phyloP scores from a whole-genome alignment of 1,139 yeast species.

The Hyphopichia fennica region DNA sequence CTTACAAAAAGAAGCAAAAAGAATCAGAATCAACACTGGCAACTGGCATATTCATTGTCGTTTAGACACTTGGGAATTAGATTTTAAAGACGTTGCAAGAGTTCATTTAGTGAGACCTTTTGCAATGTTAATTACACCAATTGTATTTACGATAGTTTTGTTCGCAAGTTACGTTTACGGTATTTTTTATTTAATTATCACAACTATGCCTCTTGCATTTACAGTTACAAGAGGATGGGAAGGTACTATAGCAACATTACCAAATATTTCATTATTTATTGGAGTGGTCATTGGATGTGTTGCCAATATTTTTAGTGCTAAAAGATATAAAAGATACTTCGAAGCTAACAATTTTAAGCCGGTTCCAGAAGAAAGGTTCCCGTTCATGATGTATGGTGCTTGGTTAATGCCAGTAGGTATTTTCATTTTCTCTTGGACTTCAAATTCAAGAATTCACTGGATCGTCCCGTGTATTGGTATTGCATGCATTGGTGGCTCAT shows the following conservation, averaged over 20 bases:
- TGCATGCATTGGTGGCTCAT: slow-evolving; percentile 26
- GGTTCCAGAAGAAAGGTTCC: too few relatives aligned
- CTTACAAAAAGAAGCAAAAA: too few relatives aligned
- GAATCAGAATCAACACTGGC: too few relatives aligned
- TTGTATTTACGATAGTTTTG: slow-evolving; percentile 29
- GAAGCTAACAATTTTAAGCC: not conserved
- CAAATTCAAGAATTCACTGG: slow-evolving; percentile 29
- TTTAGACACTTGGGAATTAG: too few relatives aligned
- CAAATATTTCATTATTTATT: slow-evolving; percentile 20
- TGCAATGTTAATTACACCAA: slow-evolving; percentile 29
- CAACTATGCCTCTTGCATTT: slow-evolving; percentile 36
- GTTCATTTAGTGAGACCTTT: slow-evolving; percentile 16
- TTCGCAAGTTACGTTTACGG: slow-evolving; percentile 35
- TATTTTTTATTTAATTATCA: slow-evolving; percentile 33
- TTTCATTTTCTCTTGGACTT: slow-evolving; percentile 35
- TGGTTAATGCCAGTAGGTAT: slow-evolving; percentile 30
- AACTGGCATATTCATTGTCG: too few relatives aligned
- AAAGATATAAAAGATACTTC: too few relatives aligned
- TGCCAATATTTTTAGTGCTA: slow-evolving; percentile 16
- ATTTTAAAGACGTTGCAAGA: slow-evolving; percentile 26
- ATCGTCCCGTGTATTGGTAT: slow-evolving; percentile 32
- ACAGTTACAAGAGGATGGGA: slow-evolving; percentile 21
- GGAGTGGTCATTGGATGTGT: slow-evolving; percentile 23
- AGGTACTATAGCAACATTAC: slow-evolving; percentile 24
- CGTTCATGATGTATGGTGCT: slow-evolving; percentile 55